phyloP scores from a whole-genome alignment of 805 yeast genomes.

The Candida verbasci region DNA sequence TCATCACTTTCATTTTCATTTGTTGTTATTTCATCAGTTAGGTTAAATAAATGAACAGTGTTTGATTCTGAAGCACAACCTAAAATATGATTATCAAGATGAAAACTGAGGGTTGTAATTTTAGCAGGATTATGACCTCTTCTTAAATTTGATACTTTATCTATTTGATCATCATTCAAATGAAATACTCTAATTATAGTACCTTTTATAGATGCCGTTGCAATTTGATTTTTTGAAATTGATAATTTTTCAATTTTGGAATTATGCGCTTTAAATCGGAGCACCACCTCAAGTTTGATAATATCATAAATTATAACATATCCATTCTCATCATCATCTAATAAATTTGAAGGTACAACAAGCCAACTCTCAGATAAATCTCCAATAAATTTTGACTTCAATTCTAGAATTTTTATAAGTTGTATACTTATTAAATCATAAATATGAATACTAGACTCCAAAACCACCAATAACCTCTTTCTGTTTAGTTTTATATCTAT shows the following conservation, averaged over 20 bases:
- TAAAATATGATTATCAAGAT: constrained; percentile 25
- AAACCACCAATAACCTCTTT: constrained; percentile 70
- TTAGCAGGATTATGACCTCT: constrained; percentile 37
- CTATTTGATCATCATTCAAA: constrained; percentile 14
- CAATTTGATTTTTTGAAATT: constrained; percentile 27
- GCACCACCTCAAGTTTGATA: constrained; percentile 23
- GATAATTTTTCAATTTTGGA: constrained; percentile 29
- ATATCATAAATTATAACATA: constrained; percentile 41
- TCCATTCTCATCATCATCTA: constrained; percentile 27
- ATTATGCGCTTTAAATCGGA: constrained; percentile 38
- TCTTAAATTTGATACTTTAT: constrained; percentile 30
- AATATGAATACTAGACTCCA: constrained; percentile 69
- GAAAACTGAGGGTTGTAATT: constrained; percentile 32
- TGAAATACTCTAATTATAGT: constrained; percentile 37
- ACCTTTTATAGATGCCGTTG: constrained; percentile 41
- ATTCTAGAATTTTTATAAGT: constrained; percentile 45
- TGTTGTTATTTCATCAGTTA: constrained; percentile 11
- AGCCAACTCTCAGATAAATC: constrained; percentile 31
- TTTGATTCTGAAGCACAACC: constrained; percentile 39
- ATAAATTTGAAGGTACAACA: constrained; percentile 28
- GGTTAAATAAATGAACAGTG: constrained; percentile 37
- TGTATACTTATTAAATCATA: constrained; percentile 91
- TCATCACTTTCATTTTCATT: constrained; percentile 16
- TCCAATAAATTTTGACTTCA: constrained; percentile 23
- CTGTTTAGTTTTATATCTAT: constrained; percentile 75